These are phyloP conservation scores for Spinellus fusiger DNA, from an alignment of 192 early-diverging fungal species.

Conservation along the genomic window DNA sequence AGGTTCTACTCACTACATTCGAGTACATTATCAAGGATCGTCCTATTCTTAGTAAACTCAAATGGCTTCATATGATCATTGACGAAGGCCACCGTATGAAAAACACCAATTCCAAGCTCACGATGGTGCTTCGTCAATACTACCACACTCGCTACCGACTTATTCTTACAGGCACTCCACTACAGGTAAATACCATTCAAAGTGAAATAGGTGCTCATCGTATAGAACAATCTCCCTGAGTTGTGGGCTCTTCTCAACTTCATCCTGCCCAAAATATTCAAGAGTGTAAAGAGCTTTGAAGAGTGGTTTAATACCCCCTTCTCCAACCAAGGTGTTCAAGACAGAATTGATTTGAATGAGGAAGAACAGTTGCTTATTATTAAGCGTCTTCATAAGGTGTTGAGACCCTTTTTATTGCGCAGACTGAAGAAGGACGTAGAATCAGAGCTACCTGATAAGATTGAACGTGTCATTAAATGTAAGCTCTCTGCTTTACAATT, in stretches of 20 bases:
- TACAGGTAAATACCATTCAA: conserved; percentile 56
- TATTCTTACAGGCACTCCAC: conserved; percentile 97
- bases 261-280: conserved; percentile 93
- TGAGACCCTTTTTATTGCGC: conserved; percentile 94
- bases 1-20: conserved; percentile 95
- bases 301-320: conserved; percentile 99
- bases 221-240: conserved; percentile 92
- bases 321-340: conserved; percentile 69
- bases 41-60: conserved; percentile 78
- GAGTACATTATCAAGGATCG: conserved; percentile 96
- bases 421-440: conserved; percentile 98
- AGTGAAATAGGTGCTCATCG: neutral
- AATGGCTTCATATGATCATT: conserved; percentile 98
- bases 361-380: conserved; percentile 97
- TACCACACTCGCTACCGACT: conserved; percentile 88
- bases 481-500: conserved; percentile 83
- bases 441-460: conserved; percentile 94
- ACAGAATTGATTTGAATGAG: conserved; percentile 91
- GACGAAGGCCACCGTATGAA: conserved; percentile 99
- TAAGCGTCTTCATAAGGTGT: conserved; percentile 90
- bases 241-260: conserved; percentile 97
- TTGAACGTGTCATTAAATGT: conserved; percentile 91
- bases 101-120: conserved; percentile 85
- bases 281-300: conserved; percentile 94
- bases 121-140: conserved; percentile 77